These are phyloP conservation scores for Daldinia eschscholtzii DNA, from an alignment of 2,329 filamentous ascomycete species.

Conservation along the genomic window DNA sequence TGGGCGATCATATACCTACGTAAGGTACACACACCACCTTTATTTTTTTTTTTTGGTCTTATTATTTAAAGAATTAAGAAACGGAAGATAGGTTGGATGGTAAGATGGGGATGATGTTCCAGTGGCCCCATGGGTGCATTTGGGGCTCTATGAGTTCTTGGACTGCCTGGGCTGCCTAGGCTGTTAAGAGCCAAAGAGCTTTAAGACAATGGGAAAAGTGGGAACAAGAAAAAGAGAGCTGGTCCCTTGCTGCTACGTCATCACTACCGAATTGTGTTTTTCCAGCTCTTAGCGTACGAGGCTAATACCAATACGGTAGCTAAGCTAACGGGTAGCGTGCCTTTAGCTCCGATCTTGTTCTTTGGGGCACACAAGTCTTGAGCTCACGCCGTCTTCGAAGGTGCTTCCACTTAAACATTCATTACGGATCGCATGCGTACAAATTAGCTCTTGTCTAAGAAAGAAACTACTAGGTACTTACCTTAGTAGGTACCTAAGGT, in stretches of 20 bases:
- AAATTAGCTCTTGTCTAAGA: slow-evolving; percentile 19
- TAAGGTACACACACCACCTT: slow-evolving; percentile 31
- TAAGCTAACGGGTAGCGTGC: slow-evolving; percentile 14
- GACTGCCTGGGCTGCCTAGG: slow-evolving; percentile 15
- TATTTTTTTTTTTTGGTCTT: slow-evolving; percentile 3
- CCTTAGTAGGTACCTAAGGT: not conserved
- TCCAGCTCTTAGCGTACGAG: slow-evolving; percentile 9
- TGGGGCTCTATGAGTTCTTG: slow-evolving; percentile 8
- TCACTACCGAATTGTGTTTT: slow-evolving; percentile 33
- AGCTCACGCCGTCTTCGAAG: slow-evolving; percentile 18
- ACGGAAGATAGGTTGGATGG: slow-evolving; percentile 26
- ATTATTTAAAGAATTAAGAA: slow-evolving; percentile 30
- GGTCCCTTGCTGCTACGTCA: slow-evolving; percentile 47
- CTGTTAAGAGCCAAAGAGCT: slow-evolving; percentile 10
- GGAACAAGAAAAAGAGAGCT: slow-evolving; percentile 30
- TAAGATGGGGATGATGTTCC: slow-evolving; percentile 16
- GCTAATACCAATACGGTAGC: slow-evolving; percentile 28
- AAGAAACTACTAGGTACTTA: not conserved
- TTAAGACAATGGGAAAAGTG: slow-evolving; percentile 31
- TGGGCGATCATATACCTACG: slow-evolving; percentile 40
- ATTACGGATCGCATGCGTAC: slow-evolving; percentile 33
- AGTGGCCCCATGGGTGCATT: slow-evolving; percentile 7
- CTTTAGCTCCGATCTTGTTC: slow-evolving; percentile 28
- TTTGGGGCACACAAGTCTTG: slow-evolving; percentile 11
- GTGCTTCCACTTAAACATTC: slow-evolving; percentile 12